Conservation (phyloP, 306 rosid genomes). For the Mimosa pudica region DNA sequence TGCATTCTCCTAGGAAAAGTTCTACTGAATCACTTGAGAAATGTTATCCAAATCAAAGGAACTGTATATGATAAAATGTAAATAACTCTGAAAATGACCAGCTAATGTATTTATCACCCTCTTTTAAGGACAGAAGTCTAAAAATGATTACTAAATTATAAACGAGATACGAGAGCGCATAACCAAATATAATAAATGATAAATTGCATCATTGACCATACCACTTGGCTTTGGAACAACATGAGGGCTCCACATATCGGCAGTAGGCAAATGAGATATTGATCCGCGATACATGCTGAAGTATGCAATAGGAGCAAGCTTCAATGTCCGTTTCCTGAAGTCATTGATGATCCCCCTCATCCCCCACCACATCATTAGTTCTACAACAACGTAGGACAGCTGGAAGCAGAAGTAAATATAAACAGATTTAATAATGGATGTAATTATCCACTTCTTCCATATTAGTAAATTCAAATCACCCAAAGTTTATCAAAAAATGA, state of each 20-base stretch:
- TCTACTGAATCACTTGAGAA: conserved; percentile 4
- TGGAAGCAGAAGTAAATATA: conserved; percentile 51
- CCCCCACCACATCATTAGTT: conserved; percentile 95
- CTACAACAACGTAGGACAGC: conserved; percentile 91
- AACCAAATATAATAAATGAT: conserved; percentile 3
- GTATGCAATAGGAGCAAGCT: conserved; percentile 94
- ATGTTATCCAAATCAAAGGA: conserved; percentile 2
- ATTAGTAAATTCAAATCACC: conserved; percentile 36
- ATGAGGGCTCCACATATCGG: conserved; percentile 96
- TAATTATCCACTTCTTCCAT: conserved; percentile 29
- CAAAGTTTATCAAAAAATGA: conserved; percentile 24
- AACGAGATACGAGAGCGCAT: background rate
- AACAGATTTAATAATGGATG: conserved; percentile 28
- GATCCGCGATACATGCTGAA: conserved; percentile 94
- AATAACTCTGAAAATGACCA: conserved; percentile 1
- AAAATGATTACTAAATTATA: background rate
- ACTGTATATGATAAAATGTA: conserved; percentile 11
- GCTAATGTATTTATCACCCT: conserved; percentile 14
- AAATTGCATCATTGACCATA: conserved; percentile 37
- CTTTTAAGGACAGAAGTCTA: conserved; percentile 7
- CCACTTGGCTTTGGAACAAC: conserved; percentile 95
- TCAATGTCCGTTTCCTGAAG: conserved; percentile 84
- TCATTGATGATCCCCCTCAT: conserved; percentile 81
- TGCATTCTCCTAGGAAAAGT: conserved; percentile 3
- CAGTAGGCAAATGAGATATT: conserved; percentile 92